Base-by-base conservation (phyloP, 2,329 filamentous ascomycete species). In the Aspergillus calidoustus region DNA sequence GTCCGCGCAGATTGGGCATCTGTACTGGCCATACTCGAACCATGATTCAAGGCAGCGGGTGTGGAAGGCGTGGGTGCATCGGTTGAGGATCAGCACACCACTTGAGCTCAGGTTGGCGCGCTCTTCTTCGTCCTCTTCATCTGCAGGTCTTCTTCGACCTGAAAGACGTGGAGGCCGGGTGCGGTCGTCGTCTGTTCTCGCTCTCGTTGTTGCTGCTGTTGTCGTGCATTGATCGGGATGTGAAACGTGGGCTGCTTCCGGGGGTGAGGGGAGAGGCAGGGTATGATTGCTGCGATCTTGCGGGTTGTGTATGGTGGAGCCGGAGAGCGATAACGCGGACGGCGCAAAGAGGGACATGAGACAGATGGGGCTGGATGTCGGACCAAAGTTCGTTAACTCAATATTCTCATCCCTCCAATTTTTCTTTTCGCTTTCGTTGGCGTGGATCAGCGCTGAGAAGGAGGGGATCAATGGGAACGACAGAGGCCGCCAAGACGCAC, bases 51-150 rank as follows among this genome's bases (percentile, higher is more conserved):
- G 64, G 66, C 73, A 75, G 2, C 60, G 47, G 2, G 66, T 50
- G 46, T 75, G 73, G 38, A 75, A 75, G 28, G 67, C 69, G 56
- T 75, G 72, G 51, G 69, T 67, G 56, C 73, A 74, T 41, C 65
- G 66, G 23, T 66, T 73, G 22, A 74, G 56, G n/a, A 74, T 63
- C 38, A 72, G 54, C 47, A 57, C 48, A 44, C 43, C 25, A 28
- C 28, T 34, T 43, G 22, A 34, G 28, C 43, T 57, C 49, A 9
- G 41, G 38, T 17, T 28, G 7, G 15, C 19, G 23, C 31, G 8
- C 31, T 38, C 31, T 38, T 38, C 9, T 11, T 41, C 34, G 15
- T 41, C 11, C 13, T 41, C 34, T 41, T 28, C 25, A 28, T 28
- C 15, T 41, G 34, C n/a, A 11, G 28, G 13, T 38, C 53, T 46